Evolutionary conservation across 73 alveolate genomes (phyloP).

Genomic region (Breviolum minutum): DNA sequence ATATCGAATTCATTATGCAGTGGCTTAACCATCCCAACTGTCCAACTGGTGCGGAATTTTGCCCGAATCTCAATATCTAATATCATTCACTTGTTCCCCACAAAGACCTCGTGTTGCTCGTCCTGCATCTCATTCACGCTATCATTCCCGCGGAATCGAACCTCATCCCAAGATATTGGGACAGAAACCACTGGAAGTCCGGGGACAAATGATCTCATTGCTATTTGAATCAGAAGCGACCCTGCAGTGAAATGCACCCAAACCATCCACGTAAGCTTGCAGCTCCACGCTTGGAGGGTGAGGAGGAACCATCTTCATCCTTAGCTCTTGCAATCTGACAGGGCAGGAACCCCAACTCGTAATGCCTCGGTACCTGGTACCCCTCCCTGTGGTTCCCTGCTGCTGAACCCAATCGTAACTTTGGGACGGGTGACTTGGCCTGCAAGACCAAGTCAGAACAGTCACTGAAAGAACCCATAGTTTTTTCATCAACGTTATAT

Average conservation of each 20-base stretch:
- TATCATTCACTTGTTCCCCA: too few species aligned
- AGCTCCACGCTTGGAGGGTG: conserved; percentile 33
- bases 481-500: too few species aligned
- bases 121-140: conserved; percentile 88
- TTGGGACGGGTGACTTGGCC: conserved; percentile 37
- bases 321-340: not conserved
- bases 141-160: conserved; percentile 90
- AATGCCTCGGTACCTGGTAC: too few species aligned
- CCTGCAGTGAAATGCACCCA: too few species aligned
- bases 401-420: conserved; percentile 28
- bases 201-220: too few species aligned
- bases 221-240: too few species aligned
- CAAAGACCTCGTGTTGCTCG: conserved; percentile 30
- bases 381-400: too few species aligned
- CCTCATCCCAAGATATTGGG: not conserved
- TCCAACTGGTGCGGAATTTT: too few species aligned
- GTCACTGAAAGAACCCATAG: not conserved
- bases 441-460: not conserved
- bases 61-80: too few species aligned
- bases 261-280: not conserved
- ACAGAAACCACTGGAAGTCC: not conserved
- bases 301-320: not conserved
- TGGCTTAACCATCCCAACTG: not conserved
- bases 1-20: not conserved
- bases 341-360: too few species aligned